Percentiles rank a stretch among this genome's conserved stretches.
phyloP scores from a whole-genome alignment of 805 yeast genomes.

The Nakazawaea pomicola region DNA sequence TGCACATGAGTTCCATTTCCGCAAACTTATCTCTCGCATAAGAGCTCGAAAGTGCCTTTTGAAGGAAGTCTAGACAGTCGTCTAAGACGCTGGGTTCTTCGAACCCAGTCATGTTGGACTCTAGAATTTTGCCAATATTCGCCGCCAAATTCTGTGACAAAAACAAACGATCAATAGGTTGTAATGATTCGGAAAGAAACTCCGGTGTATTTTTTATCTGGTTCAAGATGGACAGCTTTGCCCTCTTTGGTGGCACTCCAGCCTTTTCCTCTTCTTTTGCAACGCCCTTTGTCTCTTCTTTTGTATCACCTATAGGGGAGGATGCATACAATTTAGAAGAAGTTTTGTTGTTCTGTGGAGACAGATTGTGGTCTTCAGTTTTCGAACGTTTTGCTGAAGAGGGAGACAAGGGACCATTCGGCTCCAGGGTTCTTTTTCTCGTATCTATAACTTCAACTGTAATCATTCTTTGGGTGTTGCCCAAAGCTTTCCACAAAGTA shows the following conservation, averaged over 20 bases:
- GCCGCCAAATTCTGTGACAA: conserved; percentile 1
- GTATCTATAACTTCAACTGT: too few species aligned
- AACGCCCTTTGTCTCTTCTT: too few species aligned
- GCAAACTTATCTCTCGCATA: conserved; percentile 2
- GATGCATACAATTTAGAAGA: too few species aligned
- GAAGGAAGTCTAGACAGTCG: conserved; percentile 6
- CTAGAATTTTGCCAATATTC: background rate
- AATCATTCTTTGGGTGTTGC: background rate
- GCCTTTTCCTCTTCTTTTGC: too few species aligned
- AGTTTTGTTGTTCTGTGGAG: too few species aligned
- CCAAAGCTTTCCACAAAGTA: background rate
- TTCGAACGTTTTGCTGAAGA: too few species aligned
- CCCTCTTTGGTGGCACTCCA: background rate
- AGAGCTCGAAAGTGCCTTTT: conserved; percentile 1
- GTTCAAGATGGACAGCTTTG: background rate
- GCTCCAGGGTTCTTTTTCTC: too few species aligned
- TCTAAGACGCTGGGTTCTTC: conserved; percentile 4
- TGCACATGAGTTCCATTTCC: conserved; percentile 7
- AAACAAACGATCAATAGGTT: background rate
- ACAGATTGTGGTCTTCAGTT: too few species aligned
- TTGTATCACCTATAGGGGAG: too few species aligned
- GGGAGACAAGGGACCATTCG: too few species aligned
- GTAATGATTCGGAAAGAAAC: conserved; percentile 1
- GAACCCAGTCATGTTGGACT: conserved; percentile 3
- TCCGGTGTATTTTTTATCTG: background rate